Evolutionary conservation across 345 rosid genomes (phyloP), one percentile per base, ranked within the genome.

Genomic region (Arabidopsis suecica): DNA sequence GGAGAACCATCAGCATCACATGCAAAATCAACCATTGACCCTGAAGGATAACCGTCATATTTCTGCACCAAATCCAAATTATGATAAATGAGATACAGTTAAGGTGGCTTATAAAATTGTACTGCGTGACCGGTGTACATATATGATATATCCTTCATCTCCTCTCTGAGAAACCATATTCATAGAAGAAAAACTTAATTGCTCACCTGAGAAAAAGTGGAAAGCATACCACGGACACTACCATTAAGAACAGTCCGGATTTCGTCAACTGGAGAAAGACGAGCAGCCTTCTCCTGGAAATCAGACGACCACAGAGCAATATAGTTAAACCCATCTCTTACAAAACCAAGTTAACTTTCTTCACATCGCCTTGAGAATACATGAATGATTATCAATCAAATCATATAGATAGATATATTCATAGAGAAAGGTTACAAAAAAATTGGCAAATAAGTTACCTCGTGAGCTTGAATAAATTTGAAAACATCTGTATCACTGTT

Each of bases 1-100:
- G 96, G 93, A 85, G 89, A 85, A 80, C 97, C 97, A 87, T 86
- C 89, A 54, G 81, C 85, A 78, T 86, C 97, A 72, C 93, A 89
- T 13, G 97, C 95, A 82, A 88, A 90, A 82, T 91, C 99, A 74
- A 95, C 96, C 92, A 88, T 83, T 3, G 93, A 86, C 1, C 97
- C 97, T 41, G 99, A 91, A 48, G 99, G 97, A 73, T 91, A 94
- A 73, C 92, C 97, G 55, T 73, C 96, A 36, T 82, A 78, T 73
- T 85, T 89, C 96, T 93, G 89, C 81, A 82, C 12, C 74, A 61
- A 3, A 68, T 48, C 66, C 42, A 68, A 23, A 42, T 41, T 51
- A 6, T 3, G 18, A 4, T 4, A 73, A 58, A 58, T 72, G 76
- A 67, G 65, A 38, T 41, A 49, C 0, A 66, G 25, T 9, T 12